These are phyloP conservation scores for Mercurialis annua DNA, from an alignment of 345 rosid species.

Conservation along the genomic window DNA sequence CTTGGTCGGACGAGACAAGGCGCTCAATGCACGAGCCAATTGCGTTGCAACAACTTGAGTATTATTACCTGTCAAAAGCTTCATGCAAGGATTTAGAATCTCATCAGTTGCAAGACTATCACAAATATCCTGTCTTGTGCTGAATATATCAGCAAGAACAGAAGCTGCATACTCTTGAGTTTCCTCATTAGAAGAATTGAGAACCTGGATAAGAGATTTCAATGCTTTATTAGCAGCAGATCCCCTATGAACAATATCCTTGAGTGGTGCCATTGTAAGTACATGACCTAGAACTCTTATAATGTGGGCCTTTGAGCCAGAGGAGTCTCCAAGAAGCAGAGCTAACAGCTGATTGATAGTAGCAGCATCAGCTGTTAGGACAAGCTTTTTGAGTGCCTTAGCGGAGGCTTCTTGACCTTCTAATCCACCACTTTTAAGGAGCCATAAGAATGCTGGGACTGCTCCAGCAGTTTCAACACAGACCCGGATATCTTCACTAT, in stretches of 20 bases:
- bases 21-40: constrained; percentile 71
- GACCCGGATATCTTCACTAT: constrained; percentile 83
- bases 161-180: constrained; percentile 77
- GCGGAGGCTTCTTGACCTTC: constrained; percentile 75
- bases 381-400: constrained; percentile 61
- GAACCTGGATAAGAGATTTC: constrained; percentile 63
- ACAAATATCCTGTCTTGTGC: constrained; percentile 68
- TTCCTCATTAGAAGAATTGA: constrained; percentile 69
- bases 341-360: constrained; percentile 75
- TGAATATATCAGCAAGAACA: constrained; percentile 79
- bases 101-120: constrained; percentile 69
- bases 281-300: constrained; percentile 78
- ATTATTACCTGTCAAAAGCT: constrained; percentile 60
- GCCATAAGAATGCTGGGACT: constrained; percentile 73
- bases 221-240: constrained; percentile 81
- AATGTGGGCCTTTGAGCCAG: constrained; percentile 55
- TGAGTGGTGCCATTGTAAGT: constrained; percentile 57
- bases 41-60: constrained; percentile 69
- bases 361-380: constrained; percentile 69
- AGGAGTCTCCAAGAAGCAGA: constrained; percentile 61
- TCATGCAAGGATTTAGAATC: constrained; percentile 61
- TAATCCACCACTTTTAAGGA: constrained; percentile 61
- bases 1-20: constrained; percentile 67
- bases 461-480: constrained; percentile 94
- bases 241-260: constrained; percentile 58